These are phyloP conservation scores for Candida boidinii DNA, from an alignment of 805 yeast species.

Conservation along the genomic window DNA sequence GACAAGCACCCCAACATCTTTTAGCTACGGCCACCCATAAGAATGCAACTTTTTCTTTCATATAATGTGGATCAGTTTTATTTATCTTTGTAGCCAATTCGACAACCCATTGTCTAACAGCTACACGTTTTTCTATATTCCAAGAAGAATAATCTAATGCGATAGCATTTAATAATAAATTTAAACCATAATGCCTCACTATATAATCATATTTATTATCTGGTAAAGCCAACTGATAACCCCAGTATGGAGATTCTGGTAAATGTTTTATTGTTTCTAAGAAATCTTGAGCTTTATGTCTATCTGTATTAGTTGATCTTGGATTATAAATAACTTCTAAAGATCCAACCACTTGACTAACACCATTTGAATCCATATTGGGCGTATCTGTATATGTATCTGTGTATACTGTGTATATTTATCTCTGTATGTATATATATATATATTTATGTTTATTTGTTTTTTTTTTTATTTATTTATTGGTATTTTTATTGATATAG, in stretches of 20 bases:
- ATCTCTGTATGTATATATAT: not conserved
- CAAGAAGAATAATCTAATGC: slow-evolving; percentile 46
- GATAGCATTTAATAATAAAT: slow-evolving; percentile 69
- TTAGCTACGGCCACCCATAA: slow-evolving; percentile 91
- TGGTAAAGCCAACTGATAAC: slow-evolving; percentile 71
- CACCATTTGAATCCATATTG: slow-evolving; percentile 60
- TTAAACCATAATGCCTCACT: slow-evolving; percentile 85
- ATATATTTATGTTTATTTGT: not conserved
- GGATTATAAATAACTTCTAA: slow-evolving; percentile 67
- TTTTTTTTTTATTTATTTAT: too few species aligned
- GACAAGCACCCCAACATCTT: slow-evolving; percentile 77
- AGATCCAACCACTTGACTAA: slow-evolving; percentile 69
- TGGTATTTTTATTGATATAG: too few species aligned
- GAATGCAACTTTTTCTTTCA: slow-evolving; percentile 82
- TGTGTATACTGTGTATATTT: too few species aligned
- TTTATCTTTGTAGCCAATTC: slow-evolving; percentile 59
- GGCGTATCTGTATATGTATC: too few species aligned
- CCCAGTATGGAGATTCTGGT: slow-evolving; percentile 87
- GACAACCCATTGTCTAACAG: slow-evolving; percentile 77
- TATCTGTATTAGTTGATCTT: slow-evolving; percentile 45
- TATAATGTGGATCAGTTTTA: slow-evolving; percentile 74
- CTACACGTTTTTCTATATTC: slow-evolving; percentile 45
- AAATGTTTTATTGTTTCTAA: slow-evolving; percentile 68
- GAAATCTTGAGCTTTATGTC: slow-evolving; percentile 51
- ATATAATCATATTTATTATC: slow-evolving; percentile 54